A percentile compares a stretch with the other conserved stretches of the same genome.
phyloP scores from a whole-genome alignment of 768 basidiomycete species.

The Phlegmacium glaucopus region DNA sequence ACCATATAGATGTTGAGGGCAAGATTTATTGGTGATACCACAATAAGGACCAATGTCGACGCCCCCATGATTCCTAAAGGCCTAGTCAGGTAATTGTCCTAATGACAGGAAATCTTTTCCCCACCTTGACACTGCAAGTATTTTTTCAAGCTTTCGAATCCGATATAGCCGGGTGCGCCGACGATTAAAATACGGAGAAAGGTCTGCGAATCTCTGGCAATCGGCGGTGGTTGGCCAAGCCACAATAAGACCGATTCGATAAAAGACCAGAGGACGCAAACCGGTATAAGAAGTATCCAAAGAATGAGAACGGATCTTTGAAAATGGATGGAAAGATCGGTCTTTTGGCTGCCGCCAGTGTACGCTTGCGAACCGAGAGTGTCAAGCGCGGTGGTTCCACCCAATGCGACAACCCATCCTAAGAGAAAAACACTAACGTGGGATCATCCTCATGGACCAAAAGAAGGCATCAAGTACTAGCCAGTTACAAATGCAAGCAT shows the following conservation, averaged over 20 bases:
- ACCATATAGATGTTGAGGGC: slow-evolving; percentile 57
- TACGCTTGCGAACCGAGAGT: slow-evolving; percentile 78
- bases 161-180: slow-evolving; percentile 71
- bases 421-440: slow-evolving; percentile 30
- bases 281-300: slow-evolving; percentile 62
- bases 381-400: slow-evolving; percentile 76
- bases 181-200: slow-evolving; percentile 64
- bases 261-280: slow-evolving; percentile 60
- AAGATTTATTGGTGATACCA: slow-evolving; percentile 65
- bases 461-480: slow-evolving; percentile 40
- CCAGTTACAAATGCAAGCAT: slow-evolving; percentile 82
- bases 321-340: slow-evolving; percentile 68
- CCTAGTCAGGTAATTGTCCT: neutral
- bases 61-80: slow-evolving; percentile 68
- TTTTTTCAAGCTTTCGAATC: slow-evolving; percentile 75
- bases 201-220: slow-evolving; percentile 58
- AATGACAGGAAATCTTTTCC: slow-evolving; percentile 5
- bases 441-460: slow-evolving; percentile 41
- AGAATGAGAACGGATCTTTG: slow-evolving; percentile 67
- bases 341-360: slow-evolving; percentile 55
- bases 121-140: slow-evolving; percentile 78
- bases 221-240: slow-evolving; percentile 55
- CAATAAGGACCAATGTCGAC: slow-evolving; percentile 59
- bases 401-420: slow-evolving; percentile 79
- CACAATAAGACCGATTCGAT: slow-evolving; percentile 58